Evolutionary conservation across 257 asterid genomes (phyloP).

Genomic region (Sherardia arvensis): DNA sequence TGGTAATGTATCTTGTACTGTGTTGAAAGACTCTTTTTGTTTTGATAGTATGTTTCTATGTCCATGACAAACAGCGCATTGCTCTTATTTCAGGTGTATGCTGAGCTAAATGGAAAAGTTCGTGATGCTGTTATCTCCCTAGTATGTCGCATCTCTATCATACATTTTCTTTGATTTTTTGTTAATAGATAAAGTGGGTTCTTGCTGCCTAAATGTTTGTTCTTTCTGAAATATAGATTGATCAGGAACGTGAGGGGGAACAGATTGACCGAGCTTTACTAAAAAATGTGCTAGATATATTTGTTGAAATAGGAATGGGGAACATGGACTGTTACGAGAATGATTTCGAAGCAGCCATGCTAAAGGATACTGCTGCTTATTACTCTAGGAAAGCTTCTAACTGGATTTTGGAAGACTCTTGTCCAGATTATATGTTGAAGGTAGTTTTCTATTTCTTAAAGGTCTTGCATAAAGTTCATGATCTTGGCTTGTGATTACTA

Average conservation of each 20-base stretch:
- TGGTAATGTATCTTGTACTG: constrained; percentile 35
- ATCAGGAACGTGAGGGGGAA: constrained; percentile 98
- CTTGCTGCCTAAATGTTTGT: constrained; percentile 3
- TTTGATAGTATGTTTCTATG: not conserved
- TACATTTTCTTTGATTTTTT: not conserved
- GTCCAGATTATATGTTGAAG: constrained; percentile 95
- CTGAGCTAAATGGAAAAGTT: constrained; percentile 66
- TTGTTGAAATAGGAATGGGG: constrained; percentile 98
- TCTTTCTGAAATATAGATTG: constrained; percentile 39
- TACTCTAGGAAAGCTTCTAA: constrained; percentile 96
- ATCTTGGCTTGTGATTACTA: not conserved
- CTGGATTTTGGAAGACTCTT: constrained; percentile 96
- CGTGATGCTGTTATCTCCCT: constrained; percentile 92
- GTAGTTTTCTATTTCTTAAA: constrained; percentile 22
- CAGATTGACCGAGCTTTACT: constrained; percentile 88
- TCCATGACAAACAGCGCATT: not conserved
- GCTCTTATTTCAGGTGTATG: constrained; percentile 60
- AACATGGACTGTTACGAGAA: constrained; percentile 76
- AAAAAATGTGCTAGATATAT: constrained; percentile 87
- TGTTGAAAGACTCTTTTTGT: not conserved
- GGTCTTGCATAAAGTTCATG: not conserved
- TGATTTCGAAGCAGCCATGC: constrained; percentile 83
- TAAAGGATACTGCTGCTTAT: constrained; percentile 82
- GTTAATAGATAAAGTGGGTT: not conserved
- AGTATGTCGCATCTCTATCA: constrained; percentile 32